Evolutionary conservation across 306 rosid genomes (phyloP).

Genomic region (Prunus mira): DNA sequence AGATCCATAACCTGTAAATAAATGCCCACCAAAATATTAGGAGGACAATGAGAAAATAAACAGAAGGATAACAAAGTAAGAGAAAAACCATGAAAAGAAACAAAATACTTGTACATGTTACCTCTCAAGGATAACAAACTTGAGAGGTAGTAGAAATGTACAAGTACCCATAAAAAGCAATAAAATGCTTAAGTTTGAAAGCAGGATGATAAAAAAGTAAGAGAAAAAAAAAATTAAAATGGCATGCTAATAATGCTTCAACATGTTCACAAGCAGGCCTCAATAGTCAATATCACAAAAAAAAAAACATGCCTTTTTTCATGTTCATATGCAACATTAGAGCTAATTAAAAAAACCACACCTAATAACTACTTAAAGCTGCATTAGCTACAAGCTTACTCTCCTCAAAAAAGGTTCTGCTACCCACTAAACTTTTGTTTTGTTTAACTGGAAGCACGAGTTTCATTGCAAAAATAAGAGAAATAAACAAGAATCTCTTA

Average conservation of each 20-base stretch:
- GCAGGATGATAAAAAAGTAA: background rate
- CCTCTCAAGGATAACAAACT: background rate
- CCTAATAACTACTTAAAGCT: conserved; percentile 5
- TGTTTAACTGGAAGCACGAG: background rate
- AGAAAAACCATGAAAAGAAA: too few relatives aligned
- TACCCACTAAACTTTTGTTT: background rate
- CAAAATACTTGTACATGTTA: too few relatives aligned
- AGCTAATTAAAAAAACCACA: background rate
- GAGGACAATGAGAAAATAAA: background rate
- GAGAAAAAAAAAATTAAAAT: background rate
- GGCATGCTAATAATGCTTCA: too few relatives aligned
- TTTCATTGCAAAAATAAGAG: background rate
- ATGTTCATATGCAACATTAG: background rate
- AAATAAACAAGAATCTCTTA: background rate
- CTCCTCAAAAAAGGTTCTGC: background rate
- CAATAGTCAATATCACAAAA: background rate
- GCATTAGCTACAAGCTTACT: background rate
- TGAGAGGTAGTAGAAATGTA: background rate
- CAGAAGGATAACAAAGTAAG: background rate
- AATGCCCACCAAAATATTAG: conserved; percentile 4
- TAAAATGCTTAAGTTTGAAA: background rate
- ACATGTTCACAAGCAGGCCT: background rate
- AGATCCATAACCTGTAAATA: conserved; percentile 74
- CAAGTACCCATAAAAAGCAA: background rate
- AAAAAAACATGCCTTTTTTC: background rate